These are phyloP conservation scores for Penicillium silybi DNA, from an alignment of 495 filamentous ascomycete genomes.

Conservation along the genomic window DNA sequence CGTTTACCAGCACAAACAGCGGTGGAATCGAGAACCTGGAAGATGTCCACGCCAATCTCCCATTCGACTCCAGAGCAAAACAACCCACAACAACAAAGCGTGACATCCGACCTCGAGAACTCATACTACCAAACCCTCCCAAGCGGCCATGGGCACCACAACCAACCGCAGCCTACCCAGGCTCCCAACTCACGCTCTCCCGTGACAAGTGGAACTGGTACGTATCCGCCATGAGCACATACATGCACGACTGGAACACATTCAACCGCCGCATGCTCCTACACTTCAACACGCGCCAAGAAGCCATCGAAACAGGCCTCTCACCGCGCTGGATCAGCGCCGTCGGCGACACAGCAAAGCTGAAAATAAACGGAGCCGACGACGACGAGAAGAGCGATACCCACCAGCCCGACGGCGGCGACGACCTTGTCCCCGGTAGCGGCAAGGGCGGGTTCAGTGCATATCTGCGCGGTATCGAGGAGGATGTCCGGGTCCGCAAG, in stretches of 20 bases:
- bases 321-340: conserved; percentile 54
- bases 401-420: conserved; percentile 12
- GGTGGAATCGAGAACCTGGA: conserved; percentile 60
- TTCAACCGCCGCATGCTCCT: conserved; percentile 62
- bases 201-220: conserved; percentile 56
- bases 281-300: conserved; percentile 64
- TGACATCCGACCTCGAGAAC: conserved; percentile 31
- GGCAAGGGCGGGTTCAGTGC: conserved; percentile 47
- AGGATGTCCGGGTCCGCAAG: conserved; percentile 59
- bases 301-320: conserved; percentile 45
- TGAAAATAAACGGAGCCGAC: conserved; percentile 23
- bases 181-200: conserved; percentile 27
- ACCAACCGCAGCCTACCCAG: conserved; percentile 12
- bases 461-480: conserved; percentile 58
- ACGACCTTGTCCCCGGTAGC: conserved; percentile 28
- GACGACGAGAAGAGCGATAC: conserved; percentile 12
- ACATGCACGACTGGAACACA: conserved; percentile 64
- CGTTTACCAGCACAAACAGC: conserved; percentile 51
- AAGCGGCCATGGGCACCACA: conserved; percentile 44
- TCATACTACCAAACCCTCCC: conserved; percentile 62
- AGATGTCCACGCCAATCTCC: conserved; percentile 64
- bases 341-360: conserved; percentile 43
- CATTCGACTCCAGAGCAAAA: conserved; percentile 63
- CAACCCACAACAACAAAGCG: conserved; percentile 20
- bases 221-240: conserved; percentile 56